A percentile compares a stretch with the other conserved stretches of the same genome.
These are phyloP conservation scores for Cymbidium sinense DNA, from an alignment of 106 monocot genomes.

Conservation along the genomic window DNA sequence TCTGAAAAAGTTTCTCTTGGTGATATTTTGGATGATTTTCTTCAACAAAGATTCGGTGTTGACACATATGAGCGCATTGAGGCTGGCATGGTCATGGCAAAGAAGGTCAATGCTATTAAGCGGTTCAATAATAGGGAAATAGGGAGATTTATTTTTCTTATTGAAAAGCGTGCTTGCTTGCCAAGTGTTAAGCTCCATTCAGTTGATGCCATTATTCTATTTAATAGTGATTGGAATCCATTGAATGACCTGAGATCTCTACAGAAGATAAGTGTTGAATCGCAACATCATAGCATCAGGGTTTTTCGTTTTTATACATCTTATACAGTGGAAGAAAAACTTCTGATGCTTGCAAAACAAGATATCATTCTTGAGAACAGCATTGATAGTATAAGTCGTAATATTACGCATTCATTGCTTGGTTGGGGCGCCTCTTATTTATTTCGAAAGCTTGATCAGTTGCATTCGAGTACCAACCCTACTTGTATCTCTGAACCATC, in stretches of 20 bases:
- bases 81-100: conserved; percentile 48
- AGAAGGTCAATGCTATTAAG: conserved; percentile 50
- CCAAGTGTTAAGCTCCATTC: conserved; percentile 76
- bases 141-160: conserved; percentile 79
- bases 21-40: conserved; percentile 89
- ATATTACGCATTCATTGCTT: conserved; percentile 54
- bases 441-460: conserved; percentile 54
- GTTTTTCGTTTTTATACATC: conserved; percentile 78
- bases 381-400: conserved; percentile 39
- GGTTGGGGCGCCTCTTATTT: conserved; percentile 74
- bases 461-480: conserved; percentile 29
- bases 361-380: conserved; percentile 50
- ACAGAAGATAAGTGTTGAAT: conserved; percentile 64
- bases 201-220: conserved; percentile 85
- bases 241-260: conserved; percentile 69
- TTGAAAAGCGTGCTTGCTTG: conserved; percentile 81
- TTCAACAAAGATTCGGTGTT: conserved; percentile 75
- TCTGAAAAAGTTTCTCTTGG: conserved; percentile 56
- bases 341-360: conserved; percentile 65
- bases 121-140: conserved; percentile 69
- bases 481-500: conserved; percentile 17
- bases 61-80: conserved; percentile 83
- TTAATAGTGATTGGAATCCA: conserved; percentile 91
- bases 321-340: conserved; percentile 80
- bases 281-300: conserved; percentile 28